Evolutionary conservation across 257 asterid genomes (phyloP).

Genomic region (Paulownia fortunei): DNA sequence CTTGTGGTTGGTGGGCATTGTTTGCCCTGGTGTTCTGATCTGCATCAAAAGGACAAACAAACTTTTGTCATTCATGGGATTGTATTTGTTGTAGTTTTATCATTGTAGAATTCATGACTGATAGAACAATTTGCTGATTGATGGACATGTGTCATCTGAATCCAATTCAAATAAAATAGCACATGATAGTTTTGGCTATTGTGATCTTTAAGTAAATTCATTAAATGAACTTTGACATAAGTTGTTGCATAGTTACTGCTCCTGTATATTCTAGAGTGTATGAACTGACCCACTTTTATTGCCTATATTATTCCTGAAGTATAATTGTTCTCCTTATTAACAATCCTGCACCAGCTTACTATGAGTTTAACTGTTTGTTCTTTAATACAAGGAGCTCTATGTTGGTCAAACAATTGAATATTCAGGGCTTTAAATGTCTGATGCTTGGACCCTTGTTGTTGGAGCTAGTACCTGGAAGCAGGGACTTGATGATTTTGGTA

Average conservation of each 20-base stretch:
- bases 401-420: not conserved
- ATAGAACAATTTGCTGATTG: constrained; percentile 59
- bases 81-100: constrained; percentile 67
- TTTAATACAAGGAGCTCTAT: constrained; percentile 22
- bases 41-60: constrained; percentile 42
- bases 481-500: constrained; percentile 25
- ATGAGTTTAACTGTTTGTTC: constrained; percentile 4
- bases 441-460: constrained; percentile 1
- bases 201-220: constrained; percentile 24
- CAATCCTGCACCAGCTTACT: constrained; percentile 8
- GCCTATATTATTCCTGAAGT: not conserved
- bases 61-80: constrained; percentile 42
- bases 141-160: constrained; percentile 57
- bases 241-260: constrained; percentile 24
- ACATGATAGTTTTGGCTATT: constrained; percentile 44
- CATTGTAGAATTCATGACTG: constrained; percentile 63
- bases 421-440: constrained; percentile 1
- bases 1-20: constrained; percentile 38
- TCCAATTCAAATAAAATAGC: constrained; percentile 51
- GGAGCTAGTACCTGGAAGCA: not conserved
- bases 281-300: not conserved
- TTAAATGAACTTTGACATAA: constrained; percentile 34
- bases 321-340: constrained; percentile 2
- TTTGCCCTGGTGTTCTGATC: constrained; percentile 30
- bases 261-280: not conserved